These are phyloP conservation scores for Heterobasidion occidentale DNA, from an alignment of 1,284 basidiomycete genomes.

Conservation along the genomic window DNA sequence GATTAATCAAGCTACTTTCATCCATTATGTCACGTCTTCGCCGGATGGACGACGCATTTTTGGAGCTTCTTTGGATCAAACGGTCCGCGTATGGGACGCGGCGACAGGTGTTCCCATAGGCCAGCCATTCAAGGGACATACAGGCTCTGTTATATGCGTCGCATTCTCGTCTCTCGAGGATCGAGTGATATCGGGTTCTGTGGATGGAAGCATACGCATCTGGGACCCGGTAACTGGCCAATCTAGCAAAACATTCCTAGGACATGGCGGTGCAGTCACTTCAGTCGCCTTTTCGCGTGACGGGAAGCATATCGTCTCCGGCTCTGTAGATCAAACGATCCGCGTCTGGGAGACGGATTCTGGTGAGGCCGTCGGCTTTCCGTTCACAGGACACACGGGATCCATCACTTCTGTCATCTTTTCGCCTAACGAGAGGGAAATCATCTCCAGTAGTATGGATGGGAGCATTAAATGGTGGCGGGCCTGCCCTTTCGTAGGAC, in stretches of 20 bases:
- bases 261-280: conserved; percentile 1
- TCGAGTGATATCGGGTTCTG: conserved; percentile 2
- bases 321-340: conserved; percentile 2
- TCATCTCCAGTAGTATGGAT: too few species aligned
- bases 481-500: too few species aligned
- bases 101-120: neutral
- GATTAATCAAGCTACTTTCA: neutral
- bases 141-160: neutral
- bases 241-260: neutral
- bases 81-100: neutral
- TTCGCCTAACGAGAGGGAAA: neutral
- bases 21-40: neutral
- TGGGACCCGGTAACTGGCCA: conserved; percentile 4
- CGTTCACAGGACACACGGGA: neutral
- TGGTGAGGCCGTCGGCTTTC: neutral
- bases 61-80: neutral
- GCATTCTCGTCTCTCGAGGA: too few species aligned
- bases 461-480: too few species aligned
- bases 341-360: conserved; percentile 5
- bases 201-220: conserved; percentile 1
- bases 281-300: conserved; percentile 6
- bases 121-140: conserved; percentile 10
- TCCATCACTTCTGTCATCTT: neutral
- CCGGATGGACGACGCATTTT: neutral
- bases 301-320: conserved; percentile 4